phyloP scores from a whole-genome alignment of 2,329 filamentous ascomycete species.

The Aspergillus sp. region DNA sequence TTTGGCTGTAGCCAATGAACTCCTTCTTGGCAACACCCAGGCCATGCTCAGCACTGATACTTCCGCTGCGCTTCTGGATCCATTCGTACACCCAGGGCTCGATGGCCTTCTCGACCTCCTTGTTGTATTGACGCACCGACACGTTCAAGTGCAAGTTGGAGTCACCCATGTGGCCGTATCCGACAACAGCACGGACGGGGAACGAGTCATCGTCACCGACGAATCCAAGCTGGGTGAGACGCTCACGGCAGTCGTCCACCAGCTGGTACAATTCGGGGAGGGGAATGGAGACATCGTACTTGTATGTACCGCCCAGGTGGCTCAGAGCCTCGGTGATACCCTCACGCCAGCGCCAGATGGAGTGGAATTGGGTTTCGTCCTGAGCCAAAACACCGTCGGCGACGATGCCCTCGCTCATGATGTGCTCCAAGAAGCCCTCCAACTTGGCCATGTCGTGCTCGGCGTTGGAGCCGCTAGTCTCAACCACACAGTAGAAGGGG shows the following conservation, averaged over 20 bases:
- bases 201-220: conserved; percentile 69
- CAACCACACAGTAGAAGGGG: conserved; percentile 93
- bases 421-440: conserved; percentile 81
- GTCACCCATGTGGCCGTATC: conserved; percentile 98
- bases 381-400: conserved; percentile 87
- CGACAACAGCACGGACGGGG: conserved; percentile 84
- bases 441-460: conserved; percentile 94
- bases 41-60: conserved; percentile 95
- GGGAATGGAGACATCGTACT: conserved; percentile 96
- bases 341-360: conserved; percentile 89
- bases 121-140: conserved; percentile 74
- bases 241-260: conserved; percentile 76
- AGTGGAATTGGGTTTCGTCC: conserved; percentile 81
- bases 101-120: conserved; percentile 76
- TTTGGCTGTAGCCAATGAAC: conserved; percentile 88
- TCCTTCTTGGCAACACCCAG: conserved; percentile 93
- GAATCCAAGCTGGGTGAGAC: conserved; percentile 68
- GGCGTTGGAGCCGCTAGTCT: conserved; percentile 90
- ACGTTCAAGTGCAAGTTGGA: conserved; percentile 93
- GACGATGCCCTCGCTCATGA: conserved; percentile 84
- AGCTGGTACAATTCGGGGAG: conserved; percentile 80
- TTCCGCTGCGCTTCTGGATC: conserved; percentile 82
- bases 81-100: conserved; percentile 98
- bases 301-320: conserved; percentile 93
- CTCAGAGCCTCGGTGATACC: conserved; percentile 84